Evolutionary conservation across 495 filamentous ascomycete species (phyloP), one percentile per base, ranked within the genome.

Genomic region (Chaetomidium leptoderma): DNA sequence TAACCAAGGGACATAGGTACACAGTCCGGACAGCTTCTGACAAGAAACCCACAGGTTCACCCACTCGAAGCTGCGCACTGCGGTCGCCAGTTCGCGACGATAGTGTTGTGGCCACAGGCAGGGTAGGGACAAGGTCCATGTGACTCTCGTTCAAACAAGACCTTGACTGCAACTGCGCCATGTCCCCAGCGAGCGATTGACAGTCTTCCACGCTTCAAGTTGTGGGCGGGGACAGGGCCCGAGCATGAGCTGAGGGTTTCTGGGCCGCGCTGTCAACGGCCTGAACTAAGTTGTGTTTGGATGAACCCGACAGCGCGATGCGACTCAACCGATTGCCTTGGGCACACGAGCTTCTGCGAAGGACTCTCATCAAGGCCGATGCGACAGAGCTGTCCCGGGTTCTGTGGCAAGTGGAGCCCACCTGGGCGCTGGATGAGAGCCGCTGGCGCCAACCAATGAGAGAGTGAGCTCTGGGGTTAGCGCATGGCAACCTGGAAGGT

Each of bases 381-480:
- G 53, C 42, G 24, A 42, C 26, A 29, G 40, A 44, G 24, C 40
- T 44, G 40, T 21, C 40, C 40, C 40, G 21, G 40, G 19, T 44
- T 44, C 17, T 44, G 40, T 44, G 40, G 40, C 23, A 40, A n/a
- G 57, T 43, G 50, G 53, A 59, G 58, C 45, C 23, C 42, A 36
- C 49, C 35, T 58, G 62, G 64, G 48, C 64, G 62, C 55, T 66
- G 66, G 68, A 60, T 39, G 61, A 70, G 68, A 65, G 51, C 32
- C 58, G 57, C 65, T 49, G 50, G 50, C 24, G n/a, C 52, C 53
- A 63, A 49, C 69, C 69, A 72, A 70, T 67, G 46, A 49, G 53
- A 9, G 42, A 55, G 10, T 44, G 10, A 36, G 36, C 49, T 61
- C 50, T 24, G 40, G 40, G 11, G 40, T 23, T 24, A 9, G 7